These are phyloP conservation scores for Brassica hybrid DNA, from an alignment of 441 rosid genomes.

Conservation along the genomic window DNA sequence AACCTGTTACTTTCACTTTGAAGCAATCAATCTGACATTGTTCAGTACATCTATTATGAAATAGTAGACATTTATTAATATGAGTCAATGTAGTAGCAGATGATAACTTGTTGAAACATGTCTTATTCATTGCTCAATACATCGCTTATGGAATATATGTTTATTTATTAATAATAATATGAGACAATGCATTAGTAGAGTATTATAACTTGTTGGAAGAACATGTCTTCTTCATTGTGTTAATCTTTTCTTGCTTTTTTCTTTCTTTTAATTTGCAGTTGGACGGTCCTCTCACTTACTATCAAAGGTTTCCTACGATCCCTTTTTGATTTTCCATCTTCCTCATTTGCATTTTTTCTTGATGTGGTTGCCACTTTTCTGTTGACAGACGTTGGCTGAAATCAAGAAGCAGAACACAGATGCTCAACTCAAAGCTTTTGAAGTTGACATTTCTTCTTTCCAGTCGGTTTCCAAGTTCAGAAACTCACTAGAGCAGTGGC, in stretches of 20 bases:
- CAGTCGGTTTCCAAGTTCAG: constrained; percentile 67
- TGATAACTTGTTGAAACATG: neutral
- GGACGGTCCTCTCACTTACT: constrained; percentile 67
- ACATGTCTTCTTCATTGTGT: constrained; percentile 13
- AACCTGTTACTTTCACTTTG: constrained; percentile 5
- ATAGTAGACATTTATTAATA: neutral
- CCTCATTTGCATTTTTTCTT: neutral
- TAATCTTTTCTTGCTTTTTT: constrained; percentile 29
- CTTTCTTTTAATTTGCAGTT: constrained; percentile 51
- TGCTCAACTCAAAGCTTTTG: constrained; percentile 68
- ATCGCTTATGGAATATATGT: neutral
- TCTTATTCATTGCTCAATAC: neutral
- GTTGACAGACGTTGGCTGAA: constrained; percentile 60
- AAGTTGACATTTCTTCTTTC: constrained; percentile 80
- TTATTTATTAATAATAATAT: constrained; percentile 12
- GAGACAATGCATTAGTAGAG: constrained; percentile 18
- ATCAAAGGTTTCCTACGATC: constrained; percentile 52
- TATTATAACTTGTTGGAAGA: constrained; percentile 20
- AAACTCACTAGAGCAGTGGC: constrained; percentile 76
- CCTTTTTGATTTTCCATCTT: neutral
- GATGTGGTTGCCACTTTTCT: constrained; percentile 20
- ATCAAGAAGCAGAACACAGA: constrained; percentile 54
- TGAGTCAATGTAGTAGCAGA: neutral
- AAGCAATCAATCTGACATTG: neutral
- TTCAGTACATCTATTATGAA: neutral